Base-by-base conservation (phyloP, 768 basidiomycete species). In the Hortiboletus flavorubellus region DNA sequence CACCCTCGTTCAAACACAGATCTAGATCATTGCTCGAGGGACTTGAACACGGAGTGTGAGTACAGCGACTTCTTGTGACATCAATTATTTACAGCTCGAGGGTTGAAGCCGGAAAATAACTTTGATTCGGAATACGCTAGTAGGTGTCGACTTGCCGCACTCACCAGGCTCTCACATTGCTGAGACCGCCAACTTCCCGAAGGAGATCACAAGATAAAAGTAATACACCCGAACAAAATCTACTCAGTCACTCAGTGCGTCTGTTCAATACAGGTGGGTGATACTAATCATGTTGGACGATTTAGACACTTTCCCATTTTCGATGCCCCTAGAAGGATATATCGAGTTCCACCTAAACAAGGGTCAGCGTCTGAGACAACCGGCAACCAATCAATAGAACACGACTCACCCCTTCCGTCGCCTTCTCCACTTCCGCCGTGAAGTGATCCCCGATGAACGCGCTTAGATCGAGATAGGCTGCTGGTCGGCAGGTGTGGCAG, bases 401-500 rank as follows among this genome's bases (percentile, higher is more conserved):
- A 64, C 65, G 34, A 21, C 21, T 21, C 21, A 71, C 69, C 33
- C 53, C 56, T 53, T 71, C 71, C 37, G 65, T 67, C 49, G 55
- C 46, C 62, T 56, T 71, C 26, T 71, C 67, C 34, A 71, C 60
- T 31, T 71, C 69, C 48, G 51, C 58, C 49, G 59, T 49, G 31
- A 71, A 71, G 46, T 71, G 65, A 2, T 71, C 69, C 21, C 55
- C 63, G 8, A 71, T 62, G 53, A 71, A 72, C 43, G 65, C 59
- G 56, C 67, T 72, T n/a, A 71, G 45, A 49, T 71, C 69, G 7
- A 71, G 51, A 44, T 68, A 71, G 0, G 71, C 69, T 12, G 62
- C 54, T 2, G 71, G 55, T 47, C 69, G 69, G 58, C 69, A 71
- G 4, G 58, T 65, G n/a, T 61, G 68, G 40, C 71, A 71, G 7